Conservation (phyloP, 1,284 basidiomycete genomes). For the Ustilago bromivora region DNA sequence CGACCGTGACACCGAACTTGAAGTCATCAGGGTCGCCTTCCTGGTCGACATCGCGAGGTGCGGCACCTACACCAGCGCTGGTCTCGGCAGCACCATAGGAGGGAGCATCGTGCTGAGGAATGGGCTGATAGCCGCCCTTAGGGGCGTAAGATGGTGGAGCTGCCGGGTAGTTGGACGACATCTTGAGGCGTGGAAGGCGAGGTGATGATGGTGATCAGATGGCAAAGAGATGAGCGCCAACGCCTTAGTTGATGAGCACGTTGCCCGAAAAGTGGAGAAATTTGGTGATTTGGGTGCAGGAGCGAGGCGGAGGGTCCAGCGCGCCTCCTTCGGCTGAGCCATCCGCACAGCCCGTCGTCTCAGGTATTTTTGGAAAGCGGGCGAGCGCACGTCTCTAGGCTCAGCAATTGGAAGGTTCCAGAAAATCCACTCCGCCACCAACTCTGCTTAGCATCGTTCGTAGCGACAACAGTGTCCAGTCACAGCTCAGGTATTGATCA, state of each 20-base stretch:
- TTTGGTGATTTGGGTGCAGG: not conserved
- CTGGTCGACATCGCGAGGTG: conserved; percentile 45
- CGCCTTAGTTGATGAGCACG: conserved; percentile 10
- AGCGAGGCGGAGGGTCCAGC: conserved; percentile 1
- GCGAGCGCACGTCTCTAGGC: not conserved
- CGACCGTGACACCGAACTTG: conserved; percentile 67
- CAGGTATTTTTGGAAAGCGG: not conserved
- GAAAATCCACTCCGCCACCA: conserved; percentile 11
- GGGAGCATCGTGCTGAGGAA: conserved; percentile 35
- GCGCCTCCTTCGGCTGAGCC: conserved; percentile 6
- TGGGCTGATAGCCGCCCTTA: conserved; percentile 38
- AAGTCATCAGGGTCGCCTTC: conserved; percentile 66
- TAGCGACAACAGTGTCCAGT: not conserved
- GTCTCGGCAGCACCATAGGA: conserved; percentile 40
- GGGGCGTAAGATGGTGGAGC: conserved; percentile 41
- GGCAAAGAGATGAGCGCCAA: not conserved
- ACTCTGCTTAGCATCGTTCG: not conserved
- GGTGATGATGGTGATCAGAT: not conserved
- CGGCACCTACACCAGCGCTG: conserved; percentile 16
- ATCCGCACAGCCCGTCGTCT: conserved; percentile 8
- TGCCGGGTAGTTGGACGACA: conserved; percentile 35
- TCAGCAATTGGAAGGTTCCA: conserved; percentile 7
- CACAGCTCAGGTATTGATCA: not conserved
- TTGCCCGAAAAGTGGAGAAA: conserved; percentile 15
- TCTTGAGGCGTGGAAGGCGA: not conserved